Percentiles rank a stretch among this genome's conserved stretches.
Conservation (phyloP, 345 rosid species). For the Gossypium ekmanianum region DNA sequence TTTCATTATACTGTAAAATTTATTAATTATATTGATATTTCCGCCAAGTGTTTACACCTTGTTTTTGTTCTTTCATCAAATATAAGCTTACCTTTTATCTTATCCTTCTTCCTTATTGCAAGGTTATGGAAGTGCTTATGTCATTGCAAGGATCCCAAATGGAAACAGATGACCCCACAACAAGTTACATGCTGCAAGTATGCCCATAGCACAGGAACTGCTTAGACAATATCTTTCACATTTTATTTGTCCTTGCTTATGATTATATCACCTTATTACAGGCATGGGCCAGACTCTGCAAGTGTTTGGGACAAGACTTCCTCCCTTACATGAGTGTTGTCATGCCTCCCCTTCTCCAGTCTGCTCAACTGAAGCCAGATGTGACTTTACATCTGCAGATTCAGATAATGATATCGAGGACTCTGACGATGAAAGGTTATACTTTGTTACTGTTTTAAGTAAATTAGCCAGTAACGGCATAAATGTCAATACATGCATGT, state of each 20-base stretch:
- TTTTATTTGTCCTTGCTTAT: constrained; percentile 8
- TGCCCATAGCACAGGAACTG: too few relatives aligned
- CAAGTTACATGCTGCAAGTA: too few relatives aligned
- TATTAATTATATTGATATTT: neutral
- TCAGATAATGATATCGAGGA: constrained; percentile 89
- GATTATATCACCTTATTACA: constrained; percentile 28
- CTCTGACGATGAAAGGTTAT: constrained; percentile 94
- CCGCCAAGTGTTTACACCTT: neutral
- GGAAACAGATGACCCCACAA: too few relatives aligned
- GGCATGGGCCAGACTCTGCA: constrained; percentile 99
- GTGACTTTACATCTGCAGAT: constrained; percentile 94
- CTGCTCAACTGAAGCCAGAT: constrained; percentile 99
- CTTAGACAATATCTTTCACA: constrained; percentile 1
- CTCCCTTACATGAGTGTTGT: constrained; percentile 96
- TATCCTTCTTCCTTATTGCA: constrained; percentile 3
- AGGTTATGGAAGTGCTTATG: constrained; percentile 99
- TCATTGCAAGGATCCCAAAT: constrained; percentile 84
- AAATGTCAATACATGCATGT: neutral
- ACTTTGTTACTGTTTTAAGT: constrained; percentile 2
- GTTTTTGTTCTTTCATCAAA: neutral
- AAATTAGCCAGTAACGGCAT: neutral
- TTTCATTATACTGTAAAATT: neutral
- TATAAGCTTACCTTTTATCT: neutral
- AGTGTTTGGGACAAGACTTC: constrained; percentile 96
- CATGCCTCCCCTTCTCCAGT: constrained; percentile 95